These are phyloP conservation scores for Trypanosoma theileri DNA, from an alignment of 208 protist genomes.

Conservation along the genomic window DNA sequence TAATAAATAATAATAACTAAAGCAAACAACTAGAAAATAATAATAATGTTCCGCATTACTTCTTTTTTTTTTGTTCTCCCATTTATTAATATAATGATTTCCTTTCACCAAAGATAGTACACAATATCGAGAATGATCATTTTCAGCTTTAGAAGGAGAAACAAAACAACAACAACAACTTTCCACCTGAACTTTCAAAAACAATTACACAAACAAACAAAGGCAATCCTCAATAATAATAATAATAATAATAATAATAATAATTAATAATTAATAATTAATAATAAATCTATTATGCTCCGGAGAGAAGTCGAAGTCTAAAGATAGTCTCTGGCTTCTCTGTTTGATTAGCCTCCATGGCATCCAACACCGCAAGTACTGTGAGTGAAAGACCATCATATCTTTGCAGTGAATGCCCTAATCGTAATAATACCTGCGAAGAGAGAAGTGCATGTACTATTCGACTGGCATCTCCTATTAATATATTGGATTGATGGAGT, in stretches of 20 bases:
- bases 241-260: slow-evolving; percentile 6
- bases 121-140: no score
- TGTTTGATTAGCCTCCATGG: slow-evolving; percentile 4
- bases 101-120: no score
- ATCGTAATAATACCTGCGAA: slow-evolving; percentile 28
- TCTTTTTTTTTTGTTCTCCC: no score
- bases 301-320: slow-evolving; percentile 24
- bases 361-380: slow-evolving; percentile 4
- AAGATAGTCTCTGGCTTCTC: slow-evolving; percentile 25
- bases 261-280: neutral
- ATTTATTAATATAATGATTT: no score
- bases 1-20: no score
- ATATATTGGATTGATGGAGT: neutral
- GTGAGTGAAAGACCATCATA: slow-evolving; percentile 18
- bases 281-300: neutral
- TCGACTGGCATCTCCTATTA: slow-evolving; percentile 2
- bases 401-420: slow-evolving; percentile 10
- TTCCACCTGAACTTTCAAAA: neutral
- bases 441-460: slow-evolving; percentile 24
- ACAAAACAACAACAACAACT: neutral
- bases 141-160: no score
- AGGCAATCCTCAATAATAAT: neutral
- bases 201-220: no score
- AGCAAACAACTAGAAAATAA: no score
- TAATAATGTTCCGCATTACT: no score